Conservation (phyloP, 2,329 filamentous ascomycete species). For the Trichoderma sp. region DNA sequence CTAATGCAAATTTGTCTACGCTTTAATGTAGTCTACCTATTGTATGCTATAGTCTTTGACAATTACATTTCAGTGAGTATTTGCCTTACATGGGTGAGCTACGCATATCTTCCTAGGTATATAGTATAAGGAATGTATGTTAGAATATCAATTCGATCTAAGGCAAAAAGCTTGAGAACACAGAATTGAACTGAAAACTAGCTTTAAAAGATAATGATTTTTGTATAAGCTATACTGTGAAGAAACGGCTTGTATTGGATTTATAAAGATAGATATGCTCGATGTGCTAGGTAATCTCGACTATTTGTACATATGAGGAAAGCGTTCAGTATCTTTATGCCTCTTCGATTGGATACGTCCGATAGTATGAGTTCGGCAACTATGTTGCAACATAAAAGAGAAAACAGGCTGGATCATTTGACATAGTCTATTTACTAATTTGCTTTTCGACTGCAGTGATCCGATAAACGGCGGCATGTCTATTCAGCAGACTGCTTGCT, state of each 20-base stretch:
- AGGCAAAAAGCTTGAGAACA: not conserved
- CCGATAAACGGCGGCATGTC: too few relatives aligned
- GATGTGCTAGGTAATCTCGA: too few relatives aligned
- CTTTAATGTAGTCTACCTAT: not conserved
- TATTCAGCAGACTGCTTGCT: too few relatives aligned
- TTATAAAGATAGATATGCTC: too few relatives aligned
- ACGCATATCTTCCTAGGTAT: not conserved
- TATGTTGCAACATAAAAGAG: not conserved
- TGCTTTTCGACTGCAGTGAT: too few relatives aligned
- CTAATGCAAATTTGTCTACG: rapidly evolving
- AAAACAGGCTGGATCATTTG: too few relatives aligned
- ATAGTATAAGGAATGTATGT: too few relatives aligned
- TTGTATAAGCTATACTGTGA: not conserved
- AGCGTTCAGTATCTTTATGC: too few relatives aligned
- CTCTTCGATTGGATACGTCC: too few relatives aligned
- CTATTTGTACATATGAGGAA: too few relatives aligned
- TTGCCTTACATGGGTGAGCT: not conserved
- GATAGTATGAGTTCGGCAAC: too few relatives aligned
- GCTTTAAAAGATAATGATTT: not conserved
- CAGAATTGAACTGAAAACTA: not conserved
- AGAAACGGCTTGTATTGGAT: not conserved
- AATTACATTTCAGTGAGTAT: not conserved
- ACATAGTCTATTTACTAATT: too few relatives aligned
- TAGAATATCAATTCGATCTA: not conserved
- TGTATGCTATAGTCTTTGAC: not conserved